A percentile compares a stretch with the other conserved stretches of the same genome.
These are phyloP conservation scores for Boletellus dicymbophilus DNA, from an alignment of 1,284 basidiomycete genomes.

Conservation along the genomic window DNA sequence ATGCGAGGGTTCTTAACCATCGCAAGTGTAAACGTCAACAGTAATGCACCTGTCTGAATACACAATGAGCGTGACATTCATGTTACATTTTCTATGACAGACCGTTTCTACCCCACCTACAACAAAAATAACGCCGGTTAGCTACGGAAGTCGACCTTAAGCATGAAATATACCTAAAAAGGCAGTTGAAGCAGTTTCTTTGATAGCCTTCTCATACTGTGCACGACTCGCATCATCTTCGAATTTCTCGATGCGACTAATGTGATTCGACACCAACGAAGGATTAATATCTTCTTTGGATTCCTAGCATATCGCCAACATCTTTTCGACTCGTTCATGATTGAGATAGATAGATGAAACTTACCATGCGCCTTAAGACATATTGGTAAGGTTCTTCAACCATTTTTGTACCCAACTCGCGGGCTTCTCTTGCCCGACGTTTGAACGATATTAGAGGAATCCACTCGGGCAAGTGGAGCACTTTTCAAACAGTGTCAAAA, in stretches of 20 bases:
- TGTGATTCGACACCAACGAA: conserved; percentile 11
- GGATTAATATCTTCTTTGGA: background rate
- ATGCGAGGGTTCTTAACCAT: too few species aligned
- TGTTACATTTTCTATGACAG: too few species aligned
- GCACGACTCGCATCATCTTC: background rate
- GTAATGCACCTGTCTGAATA: too few species aligned
- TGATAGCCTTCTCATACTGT: background rate
- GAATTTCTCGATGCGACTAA: conserved; percentile 8
- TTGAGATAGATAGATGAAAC: background rate
- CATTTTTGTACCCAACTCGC: background rate
- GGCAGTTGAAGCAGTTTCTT: background rate
- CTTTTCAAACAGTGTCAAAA: background rate
- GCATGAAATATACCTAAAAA: background rate
- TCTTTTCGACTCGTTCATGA: background rate
- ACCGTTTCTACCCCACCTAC: too few species aligned
- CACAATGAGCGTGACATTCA: too few species aligned
- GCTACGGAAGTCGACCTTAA: too few species aligned
- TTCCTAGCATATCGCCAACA: background rate
- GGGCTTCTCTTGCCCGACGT: conserved; percentile 1
- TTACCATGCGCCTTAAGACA: conserved; percentile 14
- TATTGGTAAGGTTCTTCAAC: conserved; percentile 17
- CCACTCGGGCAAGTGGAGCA: conserved; percentile 15
- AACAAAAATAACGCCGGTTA: too few species aligned
- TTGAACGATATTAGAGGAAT: conserved; percentile 10
- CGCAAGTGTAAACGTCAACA: too few species aligned